These are phyloP conservation scores for Calonectria pauciramosa DNA, from an alignment of 2,329 filamentous ascomycete genomes.

Conservation along the genomic window DNA sequence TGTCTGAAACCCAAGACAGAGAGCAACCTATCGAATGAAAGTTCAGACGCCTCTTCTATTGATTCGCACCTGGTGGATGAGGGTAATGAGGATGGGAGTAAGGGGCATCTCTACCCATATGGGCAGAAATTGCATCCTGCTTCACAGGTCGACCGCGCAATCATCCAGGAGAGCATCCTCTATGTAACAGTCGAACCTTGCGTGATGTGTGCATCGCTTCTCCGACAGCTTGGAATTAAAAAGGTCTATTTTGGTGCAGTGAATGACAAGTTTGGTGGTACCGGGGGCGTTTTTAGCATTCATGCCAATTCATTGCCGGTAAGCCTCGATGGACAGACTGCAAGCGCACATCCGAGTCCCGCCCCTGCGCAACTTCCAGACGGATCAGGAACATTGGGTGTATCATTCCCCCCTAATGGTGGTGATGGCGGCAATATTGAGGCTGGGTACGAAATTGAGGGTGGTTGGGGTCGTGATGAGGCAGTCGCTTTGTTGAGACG, in stretches of 20 bases:
- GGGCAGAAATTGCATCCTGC: constrained; percentile 70
- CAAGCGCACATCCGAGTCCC: constrained; percentile 56
- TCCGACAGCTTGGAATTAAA: constrained; percentile 89
- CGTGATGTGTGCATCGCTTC: constrained; percentile 96
- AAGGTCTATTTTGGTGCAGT: constrained; percentile 95
- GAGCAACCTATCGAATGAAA: constrained; percentile 36
- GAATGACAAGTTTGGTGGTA: constrained; percentile 98
- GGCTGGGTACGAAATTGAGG: constrained; percentile 83
- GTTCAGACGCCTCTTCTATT: constrained; percentile 41
- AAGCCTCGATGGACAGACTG: constrained; percentile 52
- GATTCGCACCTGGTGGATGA: constrained; percentile 51
- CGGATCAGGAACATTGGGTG: constrained; percentile 53
- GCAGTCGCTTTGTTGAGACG: constrained; percentile 92
- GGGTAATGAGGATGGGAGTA: constrained; percentile 66
- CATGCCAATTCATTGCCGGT: constrained; percentile 73
- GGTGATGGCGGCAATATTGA: constrained; percentile 80
- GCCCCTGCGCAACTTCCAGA: constrained; percentile 54
- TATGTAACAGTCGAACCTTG: constrained; percentile 99
- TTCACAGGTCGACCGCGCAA: constrained; percentile 72
- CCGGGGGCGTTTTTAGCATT: constrained; percentile 91
- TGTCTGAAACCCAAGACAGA: constrained; percentile 52
- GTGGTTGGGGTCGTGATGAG: constrained; percentile 90
- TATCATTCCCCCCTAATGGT: constrained; percentile 54
- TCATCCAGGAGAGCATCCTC: constrained; percentile 80
- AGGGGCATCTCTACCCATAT: constrained; percentile 72